A percentile compares a stretch with the other conserved stretches of the same genome.
These are phyloP conservation scores for Typha latifolia DNA, from an alignment of 176 grass and related monocot species.

Conservation along the genomic window DNA sequence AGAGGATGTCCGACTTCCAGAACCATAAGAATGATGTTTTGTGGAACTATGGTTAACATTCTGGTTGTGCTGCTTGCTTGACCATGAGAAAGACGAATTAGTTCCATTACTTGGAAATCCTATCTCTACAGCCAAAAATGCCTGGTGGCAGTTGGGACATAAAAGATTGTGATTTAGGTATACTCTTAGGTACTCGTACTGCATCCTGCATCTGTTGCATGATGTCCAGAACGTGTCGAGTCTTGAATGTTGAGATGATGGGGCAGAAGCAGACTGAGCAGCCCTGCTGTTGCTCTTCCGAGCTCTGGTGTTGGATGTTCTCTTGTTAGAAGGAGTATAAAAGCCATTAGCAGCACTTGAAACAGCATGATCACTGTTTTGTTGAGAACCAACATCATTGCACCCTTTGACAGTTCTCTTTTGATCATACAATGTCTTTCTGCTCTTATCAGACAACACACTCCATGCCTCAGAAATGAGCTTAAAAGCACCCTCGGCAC, in stretches of 20 bases:
- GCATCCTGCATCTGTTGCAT: slow-evolving; percentile 85
- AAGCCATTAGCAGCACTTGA: slow-evolving; percentile 44
- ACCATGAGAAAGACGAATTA: slow-evolving; percentile 52
- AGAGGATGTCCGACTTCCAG: slow-evolving; percentile 37
- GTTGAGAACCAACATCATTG: neutral
- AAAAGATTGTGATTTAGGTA: slow-evolving; percentile 91
- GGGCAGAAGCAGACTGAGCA: slow-evolving; percentile 2
- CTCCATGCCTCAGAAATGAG: slow-evolving; percentile 81
- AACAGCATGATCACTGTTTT: slow-evolving; percentile 31
- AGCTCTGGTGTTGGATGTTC: slow-evolving; percentile 60
- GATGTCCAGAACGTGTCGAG: slow-evolving; percentile 87
- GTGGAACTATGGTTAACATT: slow-evolving; percentile 27
- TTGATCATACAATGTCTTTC: slow-evolving; percentile 64
- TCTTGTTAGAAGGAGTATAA: slow-evolving; percentile 40
- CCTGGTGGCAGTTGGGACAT: slow-evolving; percentile 81
- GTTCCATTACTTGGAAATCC: slow-evolving; percentile 48
- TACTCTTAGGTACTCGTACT: slow-evolving; percentile 84
- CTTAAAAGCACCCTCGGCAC: slow-evolving; percentile 78
- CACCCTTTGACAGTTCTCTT: slow-evolving; percentile 29
- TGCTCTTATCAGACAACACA: slow-evolving; percentile 72
- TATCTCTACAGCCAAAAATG: slow-evolving; percentile 75
- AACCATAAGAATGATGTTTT: slow-evolving; percentile 37
- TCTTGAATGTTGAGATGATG: slow-evolving; percentile 31
- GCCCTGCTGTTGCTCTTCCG: slow-evolving; percentile 21
- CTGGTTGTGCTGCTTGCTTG: slow-evolving; percentile 39